Conservation (phyloP, 169 alveolate species). For the Plasmodium coatneyi region DNA sequence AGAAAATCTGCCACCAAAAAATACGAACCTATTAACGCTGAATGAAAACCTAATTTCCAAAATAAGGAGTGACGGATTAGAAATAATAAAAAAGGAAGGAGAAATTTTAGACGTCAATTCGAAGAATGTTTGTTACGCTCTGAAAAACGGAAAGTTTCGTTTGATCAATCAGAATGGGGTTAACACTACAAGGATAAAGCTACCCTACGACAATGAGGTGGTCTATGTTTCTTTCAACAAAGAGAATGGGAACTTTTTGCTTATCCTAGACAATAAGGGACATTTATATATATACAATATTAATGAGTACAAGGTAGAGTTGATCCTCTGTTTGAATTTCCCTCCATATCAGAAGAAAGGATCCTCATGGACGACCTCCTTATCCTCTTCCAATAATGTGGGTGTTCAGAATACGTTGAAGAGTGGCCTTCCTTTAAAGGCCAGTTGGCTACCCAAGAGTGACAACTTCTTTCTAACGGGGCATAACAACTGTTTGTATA, state of each 20-base stretch:
- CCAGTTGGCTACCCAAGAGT: slow-evolving; percentile 75
- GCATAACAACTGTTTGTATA: slow-evolving; percentile 49
- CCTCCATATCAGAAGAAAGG: slow-evolving; percentile 40
- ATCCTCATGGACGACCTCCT: neutral
- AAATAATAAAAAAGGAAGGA: slow-evolving; percentile 71
- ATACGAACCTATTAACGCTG: slow-evolving; percentile 8
- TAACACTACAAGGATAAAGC: slow-evolving; percentile 57
- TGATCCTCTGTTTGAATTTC: slow-evolving; percentile 36
- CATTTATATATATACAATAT: slow-evolving; percentile 61
- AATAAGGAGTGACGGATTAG: slow-evolving; percentile 56
- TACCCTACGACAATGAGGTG: slow-evolving; percentile 66
- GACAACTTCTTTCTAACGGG: slow-evolving; percentile 65
- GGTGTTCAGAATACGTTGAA: neutral
- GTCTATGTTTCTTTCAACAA: slow-evolving; percentile 48
- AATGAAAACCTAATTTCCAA: slow-evolving; percentile 56
- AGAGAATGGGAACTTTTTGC: slow-evolving; percentile 57
- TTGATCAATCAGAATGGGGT: slow-evolving; percentile 72
- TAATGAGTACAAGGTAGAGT: slow-evolving; percentile 60
- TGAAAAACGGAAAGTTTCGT: slow-evolving; percentile 69
- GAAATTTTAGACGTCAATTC: slow-evolving; percentile 69
- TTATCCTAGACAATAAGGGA: slow-evolving; percentile 56
- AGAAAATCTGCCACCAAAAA: slow-evolving; percentile 4
- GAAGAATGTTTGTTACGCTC: slow-evolving; percentile 56
- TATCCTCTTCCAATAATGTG: neutral
- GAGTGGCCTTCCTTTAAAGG: slow-evolving; percentile 47